Evolutionary conservation across 139 green algal genomes (phyloP).

Genomic region (Chlamydomonas asymmetrica): DNA sequence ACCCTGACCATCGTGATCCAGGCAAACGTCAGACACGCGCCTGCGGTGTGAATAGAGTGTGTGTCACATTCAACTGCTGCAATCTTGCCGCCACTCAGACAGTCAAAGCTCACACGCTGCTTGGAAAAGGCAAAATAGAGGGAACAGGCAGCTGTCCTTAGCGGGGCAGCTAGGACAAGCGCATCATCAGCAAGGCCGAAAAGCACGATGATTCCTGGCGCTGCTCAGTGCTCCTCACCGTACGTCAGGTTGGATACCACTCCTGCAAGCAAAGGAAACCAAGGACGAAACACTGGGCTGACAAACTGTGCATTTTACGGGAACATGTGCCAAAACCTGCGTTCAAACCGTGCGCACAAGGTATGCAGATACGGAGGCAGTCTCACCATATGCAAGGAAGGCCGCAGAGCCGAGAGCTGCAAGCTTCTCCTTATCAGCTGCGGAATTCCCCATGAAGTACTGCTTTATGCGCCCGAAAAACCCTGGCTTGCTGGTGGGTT

Average conservation of each 20-base stretch:
- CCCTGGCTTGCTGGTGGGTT: too few species aligned
- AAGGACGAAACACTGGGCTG: background rate
- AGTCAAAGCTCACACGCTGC: background rate
- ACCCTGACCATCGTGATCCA: slow-evolving; percentile 60
- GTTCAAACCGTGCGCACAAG: too few species aligned
- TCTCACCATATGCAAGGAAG: background rate
- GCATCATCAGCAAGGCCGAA: too few species aligned
- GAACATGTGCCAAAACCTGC: too few species aligned
- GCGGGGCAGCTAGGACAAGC: background rate
- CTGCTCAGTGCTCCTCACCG: too few species aligned
- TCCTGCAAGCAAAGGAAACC: background rate
- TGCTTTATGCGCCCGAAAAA: slow-evolving; percentile 30
- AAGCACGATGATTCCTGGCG: too few species aligned
- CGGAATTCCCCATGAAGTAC: slow-evolving; percentile 49
- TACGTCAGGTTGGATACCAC: background rate
- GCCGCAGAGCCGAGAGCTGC: slow-evolving; percentile 10
- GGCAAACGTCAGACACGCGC: slow-evolving; percentile 40
- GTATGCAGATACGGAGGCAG: too few species aligned
- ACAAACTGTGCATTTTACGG: background rate
- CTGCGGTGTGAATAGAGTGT: too few species aligned
- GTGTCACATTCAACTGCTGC: slow-evolving; percentile 54
- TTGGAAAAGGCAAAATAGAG: background rate
- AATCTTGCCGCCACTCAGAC: background rate
- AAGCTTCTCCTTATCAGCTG: slow-evolving; percentile 49
- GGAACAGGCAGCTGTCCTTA: background rate